Evolutionary conservation across 306 rosid genomes (phyloP), one percentile per base, ranked within the genome.

Genomic region (Canavalia ensiformis): DNA sequence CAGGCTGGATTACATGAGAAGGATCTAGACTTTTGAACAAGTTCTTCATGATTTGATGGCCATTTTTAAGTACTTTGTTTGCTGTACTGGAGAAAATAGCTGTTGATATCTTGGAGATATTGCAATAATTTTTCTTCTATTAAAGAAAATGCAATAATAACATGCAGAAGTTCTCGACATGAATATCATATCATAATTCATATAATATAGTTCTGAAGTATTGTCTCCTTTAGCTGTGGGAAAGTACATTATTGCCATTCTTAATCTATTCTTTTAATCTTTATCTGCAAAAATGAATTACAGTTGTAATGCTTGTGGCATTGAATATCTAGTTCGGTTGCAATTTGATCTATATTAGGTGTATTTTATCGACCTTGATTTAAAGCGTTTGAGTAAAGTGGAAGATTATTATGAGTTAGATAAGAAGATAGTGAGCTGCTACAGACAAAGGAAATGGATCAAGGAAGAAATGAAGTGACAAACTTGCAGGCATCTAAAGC

Each of bases 361-460:
- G 46, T 69, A 87, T 83, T 93, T 93, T 81, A 92, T 96, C 72
- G 99, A 96, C 84, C 91, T 96, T 76, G 97, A 96, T 90, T 82
- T 96, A 80, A 96, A 93, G 86, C 90, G 89, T 39, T 49, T 88
- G 87, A 83, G 76, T 85, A 96, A 89, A 82, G 88, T 96, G 91
- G 94, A 90, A 85, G 87, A 90, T 54, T 93, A 93, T 83, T 96
- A 90, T 73, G 89, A 92, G 79, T 86, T 92, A 81, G 99, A 96
- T 79, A 84, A 90, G 91, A 90, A 88, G 85, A 92, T 96, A 34
- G 99, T 96, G 70, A 86, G 85, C 79, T 86, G 85, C 90, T 96
- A 93, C 88, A 83, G 45, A 65, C 77, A 73, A 33, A 88, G 85
- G 83, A 89, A 84, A 79, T 65, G 63, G 81, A 85, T 87, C 84